Evolutionary conservation across 2,329 filamentous ascomycete genomes (phyloP).

Genomic region (Cladosporium sp.): DNA sequence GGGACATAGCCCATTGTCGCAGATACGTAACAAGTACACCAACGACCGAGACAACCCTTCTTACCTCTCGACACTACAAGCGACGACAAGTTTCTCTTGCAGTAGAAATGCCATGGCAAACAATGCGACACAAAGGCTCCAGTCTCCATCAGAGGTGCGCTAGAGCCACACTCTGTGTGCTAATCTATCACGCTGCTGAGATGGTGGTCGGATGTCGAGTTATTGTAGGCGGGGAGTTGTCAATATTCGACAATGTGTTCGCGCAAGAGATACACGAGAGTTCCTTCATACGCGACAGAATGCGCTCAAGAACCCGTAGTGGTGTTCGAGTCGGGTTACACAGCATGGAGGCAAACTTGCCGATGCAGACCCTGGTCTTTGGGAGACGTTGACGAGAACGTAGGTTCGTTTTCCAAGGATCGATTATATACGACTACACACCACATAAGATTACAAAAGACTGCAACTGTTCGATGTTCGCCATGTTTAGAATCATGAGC

Average conservation of each 20-base stretch:
- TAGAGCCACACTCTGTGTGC: not conserved
- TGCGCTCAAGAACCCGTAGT: not conserved
- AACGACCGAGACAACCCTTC: not conserved
- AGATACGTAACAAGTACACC: not conserved
- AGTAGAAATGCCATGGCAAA: not conserved
- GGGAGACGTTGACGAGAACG: not conserved
- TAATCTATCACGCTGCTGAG: not conserved
- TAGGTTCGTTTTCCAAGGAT: not conserved
- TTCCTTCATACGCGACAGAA: not conserved
- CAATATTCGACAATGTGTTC: not conserved
- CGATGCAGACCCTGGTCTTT: constrained; percentile 1
- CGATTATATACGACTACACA: not conserved
- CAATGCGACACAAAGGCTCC: not conserved
- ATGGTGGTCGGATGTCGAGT: not conserved
- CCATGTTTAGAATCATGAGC: not conserved
- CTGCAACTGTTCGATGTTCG: not conserved
- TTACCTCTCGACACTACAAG: not conserved
- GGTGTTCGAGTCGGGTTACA: not conserved
- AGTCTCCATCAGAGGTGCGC: not conserved
- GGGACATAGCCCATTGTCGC: not conserved
- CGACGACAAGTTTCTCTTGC: not conserved
- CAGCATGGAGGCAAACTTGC: constrained; percentile 6
- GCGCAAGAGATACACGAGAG: not conserved
- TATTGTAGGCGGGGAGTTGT: not conserved
- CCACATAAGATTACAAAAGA: not conserved